These are phyloP conservation scores for Sarocladium oryzae DNA, from an alignment of 2,329 filamentous ascomycete species.

Conservation along the genomic window DNA sequence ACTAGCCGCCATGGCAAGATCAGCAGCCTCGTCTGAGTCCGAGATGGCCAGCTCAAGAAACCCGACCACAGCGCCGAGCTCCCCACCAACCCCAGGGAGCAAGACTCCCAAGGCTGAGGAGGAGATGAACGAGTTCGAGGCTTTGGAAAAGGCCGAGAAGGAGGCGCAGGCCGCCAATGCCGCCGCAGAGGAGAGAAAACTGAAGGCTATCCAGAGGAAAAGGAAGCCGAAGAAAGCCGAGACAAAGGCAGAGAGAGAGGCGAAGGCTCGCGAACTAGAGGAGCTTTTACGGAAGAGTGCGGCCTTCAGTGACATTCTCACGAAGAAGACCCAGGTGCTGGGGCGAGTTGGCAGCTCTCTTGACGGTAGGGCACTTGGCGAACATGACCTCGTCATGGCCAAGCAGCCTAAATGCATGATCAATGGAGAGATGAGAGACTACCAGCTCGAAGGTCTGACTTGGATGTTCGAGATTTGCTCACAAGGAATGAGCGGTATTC, in stretches of 20 bases:
- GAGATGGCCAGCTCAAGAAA: slow-evolving; percentile 3
- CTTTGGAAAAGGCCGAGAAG: slow-evolving; percentile 30
- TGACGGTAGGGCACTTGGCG: slow-evolving; percentile 52
- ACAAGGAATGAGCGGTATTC: slow-evolving; percentile 83
- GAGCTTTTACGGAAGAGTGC: slow-evolving; percentile 53
- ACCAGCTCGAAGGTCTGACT: slow-evolving; percentile 88
- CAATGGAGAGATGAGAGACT: slow-evolving; percentile 86
- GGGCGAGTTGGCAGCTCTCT: slow-evolving; percentile 55
- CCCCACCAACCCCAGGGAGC: slow-evolving; percentile 2
- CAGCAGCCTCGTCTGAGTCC: slow-evolving; percentile 3
- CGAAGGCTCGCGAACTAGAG: slow-evolving; percentile 53
- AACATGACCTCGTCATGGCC: slow-evolving; percentile 69
- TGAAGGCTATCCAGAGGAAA: slow-evolving; percentile 34
- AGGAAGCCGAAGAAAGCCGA: slow-evolving; percentile 43
- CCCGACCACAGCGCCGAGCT: slow-evolving; percentile 8
- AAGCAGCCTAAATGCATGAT: slow-evolving; percentile 79
- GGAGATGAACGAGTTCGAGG: slow-evolving; percentile 14
- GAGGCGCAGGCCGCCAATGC: slow-evolving; percentile 30
- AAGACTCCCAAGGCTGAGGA: slow-evolving; percentile 8
- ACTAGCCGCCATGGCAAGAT: not conserved
- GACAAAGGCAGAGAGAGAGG: slow-evolving; percentile 47
- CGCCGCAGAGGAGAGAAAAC: slow-evolving; percentile 41
- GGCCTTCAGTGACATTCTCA: slow-evolving; percentile 56
- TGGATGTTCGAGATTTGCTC: slow-evolving; percentile 82
- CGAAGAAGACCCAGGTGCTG: slow-evolving; percentile 55